Base-by-base conservation (phyloP, 306 rosid species). In the Cicer bijugum region DNA sequence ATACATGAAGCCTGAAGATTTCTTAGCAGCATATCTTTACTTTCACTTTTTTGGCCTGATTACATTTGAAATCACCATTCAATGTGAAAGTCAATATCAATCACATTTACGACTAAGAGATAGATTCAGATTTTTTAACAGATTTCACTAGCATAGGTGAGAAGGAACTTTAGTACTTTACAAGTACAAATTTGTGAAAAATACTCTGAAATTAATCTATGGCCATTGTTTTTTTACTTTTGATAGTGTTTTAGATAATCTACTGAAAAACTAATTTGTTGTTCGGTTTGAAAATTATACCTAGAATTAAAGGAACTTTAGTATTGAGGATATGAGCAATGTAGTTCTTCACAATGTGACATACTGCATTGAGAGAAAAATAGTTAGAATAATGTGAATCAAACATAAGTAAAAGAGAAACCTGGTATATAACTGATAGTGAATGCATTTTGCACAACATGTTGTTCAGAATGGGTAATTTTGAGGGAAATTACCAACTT, bases 221-320 rank as follows among this genome's bases (percentile, higher is more conserved):
- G 10, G 8, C 14, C 8, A 40, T 40, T n/a, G 19, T 65, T 12
- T 23, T 14, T 56, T 42, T 65, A 64, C n/a, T 71, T 64, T 53
- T 17, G 35, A 23, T 23, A 23, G 33, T 23, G 33, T 23, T 23
- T 23, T 23, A 23, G 33, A 23, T 23, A 23, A 23, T 2, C 4
- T 23, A 23, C 33, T 2, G 4, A 23, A 23, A 23, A 23, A 23
- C 33, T 23, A 23, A 23, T 23, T 23, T 23, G 33, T 23, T 23
- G 48, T 67, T 57, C 6, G 61, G 39, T 66, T 67, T 44, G 23
- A 9, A 56, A 56, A 56, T 1, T 9, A 80, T 90, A 91, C 98
- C 98, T 78, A 93, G 85, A 82, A 93, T 93, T 78, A 93, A 74
- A 58, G 98, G 98, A 85, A 93, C 94, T 82, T 91, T 93, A 57